Evolutionary conservation across 2,329 filamentous ascomycete species (phyloP).

Genomic region (Colletotrichum navitas): DNA sequence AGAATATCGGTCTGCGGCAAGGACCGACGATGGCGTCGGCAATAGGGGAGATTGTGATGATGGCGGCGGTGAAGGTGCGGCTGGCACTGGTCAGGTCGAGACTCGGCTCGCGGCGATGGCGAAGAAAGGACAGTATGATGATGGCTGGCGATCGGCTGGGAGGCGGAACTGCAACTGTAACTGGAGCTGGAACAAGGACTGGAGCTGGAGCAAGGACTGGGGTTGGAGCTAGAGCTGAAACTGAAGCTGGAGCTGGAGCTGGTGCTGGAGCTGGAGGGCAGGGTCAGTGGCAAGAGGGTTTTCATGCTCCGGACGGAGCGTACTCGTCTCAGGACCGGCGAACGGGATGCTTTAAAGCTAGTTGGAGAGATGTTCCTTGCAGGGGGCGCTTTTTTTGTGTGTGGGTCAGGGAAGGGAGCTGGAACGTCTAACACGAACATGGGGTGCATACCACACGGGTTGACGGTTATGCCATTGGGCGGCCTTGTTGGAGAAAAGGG

Average conservation of each 20-base stretch:
- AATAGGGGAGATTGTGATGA: background rate
- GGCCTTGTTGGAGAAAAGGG: constrained; percentile 31
- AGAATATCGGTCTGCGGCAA: background rate
- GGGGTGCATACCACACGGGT: constrained; percentile 43
- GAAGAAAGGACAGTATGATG: constrained; percentile 2
- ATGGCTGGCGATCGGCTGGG: constrained; percentile 33
- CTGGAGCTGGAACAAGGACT: constrained; percentile 44
- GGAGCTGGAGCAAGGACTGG: constrained; percentile 28
- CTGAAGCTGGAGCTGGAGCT: constrained; percentile 39
- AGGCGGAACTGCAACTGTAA: constrained; percentile 43
- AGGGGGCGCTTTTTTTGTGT: constrained; percentile 37
- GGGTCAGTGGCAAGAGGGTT: constrained; percentile 53
- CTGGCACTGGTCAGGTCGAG: constrained; percentile 17
- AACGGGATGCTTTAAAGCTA: constrained; percentile 41
- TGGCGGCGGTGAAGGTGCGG: background rate
- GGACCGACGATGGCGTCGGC: background rate
- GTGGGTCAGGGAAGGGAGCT: constrained; percentile 43
- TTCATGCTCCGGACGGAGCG: constrained; percentile 57
- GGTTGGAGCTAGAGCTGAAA: constrained; percentile 32
- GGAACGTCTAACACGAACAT: constrained; percentile 44
- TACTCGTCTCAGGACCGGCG: constrained; percentile 46
- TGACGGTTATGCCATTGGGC: constrained; percentile 41
- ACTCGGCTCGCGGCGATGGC: constrained; percentile 17
- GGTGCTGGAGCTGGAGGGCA: constrained; percentile 46
- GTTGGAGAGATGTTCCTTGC: constrained; percentile 42